phyloP scores from a whole-genome alignment of 768 basidiomycete genomes.

The Postia placenta region DNA sequence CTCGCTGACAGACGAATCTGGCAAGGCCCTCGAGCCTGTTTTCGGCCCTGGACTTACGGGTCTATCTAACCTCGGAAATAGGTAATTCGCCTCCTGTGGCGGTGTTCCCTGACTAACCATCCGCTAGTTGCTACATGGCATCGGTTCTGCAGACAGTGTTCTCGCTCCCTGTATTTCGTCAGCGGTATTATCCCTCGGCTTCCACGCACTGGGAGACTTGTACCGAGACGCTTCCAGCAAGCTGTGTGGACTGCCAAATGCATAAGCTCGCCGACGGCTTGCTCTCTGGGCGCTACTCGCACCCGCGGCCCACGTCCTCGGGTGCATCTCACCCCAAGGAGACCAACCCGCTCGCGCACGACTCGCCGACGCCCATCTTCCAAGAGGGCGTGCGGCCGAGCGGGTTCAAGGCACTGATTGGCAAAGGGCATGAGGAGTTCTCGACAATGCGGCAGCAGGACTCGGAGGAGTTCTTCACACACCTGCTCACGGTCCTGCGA shows the following conservation, averaged over 20 bases:
- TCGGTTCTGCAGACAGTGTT: slow-evolving; percentile 87
- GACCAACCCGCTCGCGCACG: slow-evolving; percentile 30
- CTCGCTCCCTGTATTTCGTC: slow-evolving; percentile 69
- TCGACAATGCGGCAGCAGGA: slow-evolving; percentile 97
- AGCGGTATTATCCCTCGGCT: slow-evolving; percentile 55
- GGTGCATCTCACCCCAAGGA: slow-evolving; percentile 14
- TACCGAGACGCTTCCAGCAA: slow-evolving; percentile 60
- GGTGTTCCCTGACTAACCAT: slow-evolving; percentile 1
- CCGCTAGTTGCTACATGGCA: slow-evolving; percentile 89
- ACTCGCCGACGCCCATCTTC: slow-evolving; percentile 47
- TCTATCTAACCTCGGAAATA: slow-evolving; percentile 88
- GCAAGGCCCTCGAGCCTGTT: slow-evolving; percentile 80
- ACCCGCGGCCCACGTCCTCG: slow-evolving; percentile 35
- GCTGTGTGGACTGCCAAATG: slow-evolving; percentile 95
- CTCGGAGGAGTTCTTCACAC: slow-evolving; percentile 87
- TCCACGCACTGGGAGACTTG: slow-evolving; percentile 56
- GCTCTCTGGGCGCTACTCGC: slow-evolving; percentile 86
- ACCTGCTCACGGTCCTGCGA: slow-evolving; percentile 70
- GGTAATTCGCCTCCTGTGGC: slow-evolving; percentile 29
- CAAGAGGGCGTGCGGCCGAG: slow-evolving; percentile 81
- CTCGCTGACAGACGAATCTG: slow-evolving; percentile 80
- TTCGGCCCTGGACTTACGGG: slow-evolving; percentile 90
- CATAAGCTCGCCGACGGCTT: slow-evolving; percentile 89
- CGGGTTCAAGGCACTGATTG: slow-evolving; percentile 84
- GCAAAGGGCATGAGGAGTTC: slow-evolving; percentile 91